These are phyloP conservation scores for Pittosporum tobira DNA, from an alignment of 129 eudicot genomes.

Conservation along the genomic window DNA sequence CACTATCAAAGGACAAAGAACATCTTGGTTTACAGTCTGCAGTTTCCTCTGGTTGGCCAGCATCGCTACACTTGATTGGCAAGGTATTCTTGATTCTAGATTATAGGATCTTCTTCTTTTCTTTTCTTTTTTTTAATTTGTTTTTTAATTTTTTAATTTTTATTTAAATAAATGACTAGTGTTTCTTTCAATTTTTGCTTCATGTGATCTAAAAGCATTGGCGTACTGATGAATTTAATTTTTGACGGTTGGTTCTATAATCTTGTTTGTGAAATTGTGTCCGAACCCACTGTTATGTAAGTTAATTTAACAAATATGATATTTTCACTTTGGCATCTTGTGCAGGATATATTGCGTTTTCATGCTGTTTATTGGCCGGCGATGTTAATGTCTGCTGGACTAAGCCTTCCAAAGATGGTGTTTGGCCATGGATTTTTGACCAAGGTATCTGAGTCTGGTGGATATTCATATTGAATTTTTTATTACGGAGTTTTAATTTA, in stretches of 20 bases:
- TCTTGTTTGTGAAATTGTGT: neutral
- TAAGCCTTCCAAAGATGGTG: constrained; percentile 73
- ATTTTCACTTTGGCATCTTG: constrained; percentile 12
- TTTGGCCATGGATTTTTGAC: constrained; percentile 98
- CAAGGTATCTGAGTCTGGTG: constrained; percentile 49
- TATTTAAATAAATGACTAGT: neutral
- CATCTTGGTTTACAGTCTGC: constrained; percentile 57
- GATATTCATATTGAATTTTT: neutral
- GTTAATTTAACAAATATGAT: neutral
- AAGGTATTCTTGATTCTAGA: constrained; percentile 45
- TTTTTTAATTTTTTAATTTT: too few relatives aligned
- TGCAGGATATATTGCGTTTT: constrained; percentile 96
- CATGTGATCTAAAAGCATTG: neutral
- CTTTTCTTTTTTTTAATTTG: too few relatives aligned
- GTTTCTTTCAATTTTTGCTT: too few relatives aligned
- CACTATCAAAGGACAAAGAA: constrained; percentile 54
- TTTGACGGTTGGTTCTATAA: neutral
- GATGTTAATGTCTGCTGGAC: constrained; percentile 95
- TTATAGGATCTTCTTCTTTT: neutral
- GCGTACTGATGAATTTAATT: neutral
- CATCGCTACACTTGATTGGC: constrained; percentile 90
- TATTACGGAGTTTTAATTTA: too few relatives aligned
- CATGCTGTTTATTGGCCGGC: constrained; percentile 99
- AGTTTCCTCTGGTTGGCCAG: constrained; percentile 91
- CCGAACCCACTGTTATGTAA: too few relatives aligned